Base-by-base conservation (phyloP, 1,284 basidiomycete species). In the Prillingera fragicola region DNA sequence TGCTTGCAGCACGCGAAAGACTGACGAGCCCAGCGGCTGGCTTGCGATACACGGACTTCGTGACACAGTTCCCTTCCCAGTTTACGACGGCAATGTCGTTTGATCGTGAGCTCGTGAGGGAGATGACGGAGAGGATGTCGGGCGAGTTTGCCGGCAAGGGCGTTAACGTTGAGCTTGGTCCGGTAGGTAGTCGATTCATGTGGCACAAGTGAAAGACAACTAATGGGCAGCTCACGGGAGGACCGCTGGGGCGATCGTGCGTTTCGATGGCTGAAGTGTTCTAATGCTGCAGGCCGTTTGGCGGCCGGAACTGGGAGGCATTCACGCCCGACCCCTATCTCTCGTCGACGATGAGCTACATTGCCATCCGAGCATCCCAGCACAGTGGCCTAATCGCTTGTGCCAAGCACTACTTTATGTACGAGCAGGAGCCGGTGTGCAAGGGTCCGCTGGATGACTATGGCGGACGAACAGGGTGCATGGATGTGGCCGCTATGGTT, bases 21-120 rank as follows among this genome's bases (percentile, higher is more conserved):
- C 45, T 44, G 23, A 47, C 41, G 1, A 18, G 8, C 8, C 2
- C 81, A 78, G 72, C 83, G 3, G 75, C 67, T 4, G 70, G 70
- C 3, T 62, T 65, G 9, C 48, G 70, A 24, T 64, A 67, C 38
- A 69, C 67, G 21, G 65, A 65, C 45, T 70, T 69, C 45, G 56
- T 69, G 35, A 69, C 69, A 4, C 70, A 72, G 45, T 72, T 74
- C 57, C 74, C 76, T 1, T 70, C 72, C 14, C 72, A 64, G 32
- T 68, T 76, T 48, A 74, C 74, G 5, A 64, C 67, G 3, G 74
- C 72, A 0, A 73, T 75, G 10, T 74, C 75, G 3, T 78, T 73
- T 51, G 67, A 74, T 49, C 53, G 62, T 28, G 65, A 73, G 7
- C 63, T 76, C 19, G 65, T 76, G 28, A 64, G 70, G 42, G 55